A percentile compares a stretch with the other conserved stretches of the same genome.
These are phyloP conservation scores for Acanthamoeba triangularis DNA, from an alignment of 208 protist genomes.

Conservation along the genomic window DNA sequence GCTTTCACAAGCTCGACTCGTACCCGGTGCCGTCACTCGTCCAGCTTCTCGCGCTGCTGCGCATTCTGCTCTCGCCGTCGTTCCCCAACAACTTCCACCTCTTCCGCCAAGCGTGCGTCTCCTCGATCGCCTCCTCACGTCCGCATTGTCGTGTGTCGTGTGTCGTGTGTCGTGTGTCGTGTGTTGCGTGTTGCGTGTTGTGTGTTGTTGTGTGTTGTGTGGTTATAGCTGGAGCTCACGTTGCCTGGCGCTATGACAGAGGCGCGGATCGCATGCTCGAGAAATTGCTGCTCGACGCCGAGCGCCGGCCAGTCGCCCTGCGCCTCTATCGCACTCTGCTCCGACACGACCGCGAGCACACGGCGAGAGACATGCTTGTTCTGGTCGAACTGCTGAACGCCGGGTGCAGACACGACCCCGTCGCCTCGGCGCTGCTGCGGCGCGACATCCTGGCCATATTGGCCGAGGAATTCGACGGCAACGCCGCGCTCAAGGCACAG, in stretches of 20 bases:
- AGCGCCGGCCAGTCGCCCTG: not conserved
- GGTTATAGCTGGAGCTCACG: not conserved
- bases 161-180: too few species aligned
- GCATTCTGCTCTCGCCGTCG: not conserved
- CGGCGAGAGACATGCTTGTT: not conserved
- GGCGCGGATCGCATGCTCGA: not conserved
- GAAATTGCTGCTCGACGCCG: not conserved
- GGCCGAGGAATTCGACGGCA: slow-evolving; percentile 8
- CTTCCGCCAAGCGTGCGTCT: slow-evolving; percentile 36
- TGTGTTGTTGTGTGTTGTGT: not conserved
- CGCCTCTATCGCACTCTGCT: slow-evolving; percentile 3
- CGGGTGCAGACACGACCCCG: not conserved
- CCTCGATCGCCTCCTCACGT: not conserved
- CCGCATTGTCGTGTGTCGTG: too few species aligned
- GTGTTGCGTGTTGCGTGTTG: too few species aligned
- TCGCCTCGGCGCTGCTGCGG: not conserved
- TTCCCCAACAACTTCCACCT: slow-evolving; percentile 26
- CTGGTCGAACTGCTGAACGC: not conserved
- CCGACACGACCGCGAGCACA: not conserved
- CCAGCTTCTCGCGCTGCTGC: not conserved
- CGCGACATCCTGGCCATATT: slow-evolving; percentile 21
- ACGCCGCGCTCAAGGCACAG: not conserved
- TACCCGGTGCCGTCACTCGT: not conserved
- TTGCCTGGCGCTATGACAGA: not conserved
- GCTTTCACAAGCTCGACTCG: slow-evolving; percentile 28